phyloP scores from a whole-genome alignment of 306 rosid species.

The Quercus parvula region DNA sequence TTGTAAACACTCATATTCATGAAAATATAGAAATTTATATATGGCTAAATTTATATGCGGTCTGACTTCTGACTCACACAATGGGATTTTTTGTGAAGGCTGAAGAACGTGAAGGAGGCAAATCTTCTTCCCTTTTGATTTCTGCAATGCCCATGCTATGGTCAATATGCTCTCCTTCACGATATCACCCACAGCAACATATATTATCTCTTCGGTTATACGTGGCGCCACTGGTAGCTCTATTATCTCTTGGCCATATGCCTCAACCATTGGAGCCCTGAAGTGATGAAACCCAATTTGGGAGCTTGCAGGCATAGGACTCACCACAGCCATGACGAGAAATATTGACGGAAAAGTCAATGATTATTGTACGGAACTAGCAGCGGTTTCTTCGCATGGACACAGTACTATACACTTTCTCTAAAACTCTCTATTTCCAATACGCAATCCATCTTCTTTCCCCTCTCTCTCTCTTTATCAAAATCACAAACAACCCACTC shows the following conservation, averaged over 20 bases:
- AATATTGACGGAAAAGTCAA: constrained; percentile 5
- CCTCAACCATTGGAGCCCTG: constrained; percentile 6
- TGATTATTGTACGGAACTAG: constrained; percentile 2
- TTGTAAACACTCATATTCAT: too few species aligned
- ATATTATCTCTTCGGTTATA: constrained; percentile 45
- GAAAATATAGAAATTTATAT: too few species aligned
- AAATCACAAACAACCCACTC: neutral
- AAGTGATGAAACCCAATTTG: neutral
- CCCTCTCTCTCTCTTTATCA: neutral
- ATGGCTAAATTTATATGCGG: too few species aligned
- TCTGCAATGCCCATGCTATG: constrained; percentile 67
- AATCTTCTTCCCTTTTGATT: constrained; percentile 70
- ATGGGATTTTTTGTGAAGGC: constrained; percentile 67
- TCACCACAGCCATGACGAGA: constrained; percentile 45
- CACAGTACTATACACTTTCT: too few species aligned
- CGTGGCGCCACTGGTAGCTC: neutral
- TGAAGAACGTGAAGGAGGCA: constrained; percentile 62
- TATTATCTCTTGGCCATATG: too few species aligned
- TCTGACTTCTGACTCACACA: constrained; percentile 49
- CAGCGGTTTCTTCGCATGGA: too few species aligned
- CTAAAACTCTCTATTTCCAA: too few species aligned
- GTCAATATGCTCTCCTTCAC: constrained; percentile 54
- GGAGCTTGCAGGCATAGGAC: too few species aligned
- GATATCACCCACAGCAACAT: constrained; percentile 67
- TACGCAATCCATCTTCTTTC: too few species aligned